Percentiles rank a stretch among this genome's conserved stretches.
Evolutionary conservation across 2,329 filamentous ascomycete species (phyloP).

Genomic region (Fusarium staphyleae): DNA sequence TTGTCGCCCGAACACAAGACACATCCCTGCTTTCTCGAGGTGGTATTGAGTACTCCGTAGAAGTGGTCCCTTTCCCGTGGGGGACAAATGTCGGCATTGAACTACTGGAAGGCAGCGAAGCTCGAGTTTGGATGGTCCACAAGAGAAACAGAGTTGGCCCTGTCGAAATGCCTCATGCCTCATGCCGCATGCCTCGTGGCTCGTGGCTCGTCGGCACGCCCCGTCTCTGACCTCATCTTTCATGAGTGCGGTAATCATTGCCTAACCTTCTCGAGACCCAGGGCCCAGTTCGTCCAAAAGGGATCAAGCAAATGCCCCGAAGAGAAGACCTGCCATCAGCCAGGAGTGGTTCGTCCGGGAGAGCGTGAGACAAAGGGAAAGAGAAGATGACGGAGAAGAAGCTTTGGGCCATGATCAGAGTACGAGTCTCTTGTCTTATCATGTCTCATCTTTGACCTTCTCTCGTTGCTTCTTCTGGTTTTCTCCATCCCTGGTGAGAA

Average conservation of each 20-base stretch:
- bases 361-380: slow-evolving; percentile 8
- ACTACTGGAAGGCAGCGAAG: background rate
- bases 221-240: slow-evolving; percentile 35
- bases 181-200: slow-evolving; percentile 14
- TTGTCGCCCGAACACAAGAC: background rate
- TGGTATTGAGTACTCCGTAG: too few relatives aligned
- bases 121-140: slow-evolving; percentile 9
- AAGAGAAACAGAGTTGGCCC: slow-evolving; percentile 18
- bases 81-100: slow-evolving; percentile 8
- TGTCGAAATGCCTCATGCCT: slow-evolving; percentile 29
- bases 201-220: slow-evolving; percentile 11
- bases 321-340: slow-evolving; percentile 4
- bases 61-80: slow-evolving; percentile 18
- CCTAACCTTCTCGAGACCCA: slow-evolving; percentile 19
- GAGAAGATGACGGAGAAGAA: slow-evolving; percentile 17
- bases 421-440: too few relatives aligned
- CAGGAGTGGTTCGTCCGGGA: slow-evolving; percentile 3
- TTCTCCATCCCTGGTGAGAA: slow-evolving; percentile 27
- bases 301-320: slow-evolving; percentile 12
- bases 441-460: slow-evolving; percentile 9
- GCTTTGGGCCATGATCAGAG: too few relatives aligned
- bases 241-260: slow-evolving; percentile 10
- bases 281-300: slow-evolving; percentile 10
- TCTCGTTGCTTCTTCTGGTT: slow-evolving; percentile 29
- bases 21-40: too few relatives aligned